These are phyloP conservation scores for Fusarium duplospermum DNA, from an alignment of 2,329 filamentous ascomycete genomes.

Conservation along the genomic window DNA sequence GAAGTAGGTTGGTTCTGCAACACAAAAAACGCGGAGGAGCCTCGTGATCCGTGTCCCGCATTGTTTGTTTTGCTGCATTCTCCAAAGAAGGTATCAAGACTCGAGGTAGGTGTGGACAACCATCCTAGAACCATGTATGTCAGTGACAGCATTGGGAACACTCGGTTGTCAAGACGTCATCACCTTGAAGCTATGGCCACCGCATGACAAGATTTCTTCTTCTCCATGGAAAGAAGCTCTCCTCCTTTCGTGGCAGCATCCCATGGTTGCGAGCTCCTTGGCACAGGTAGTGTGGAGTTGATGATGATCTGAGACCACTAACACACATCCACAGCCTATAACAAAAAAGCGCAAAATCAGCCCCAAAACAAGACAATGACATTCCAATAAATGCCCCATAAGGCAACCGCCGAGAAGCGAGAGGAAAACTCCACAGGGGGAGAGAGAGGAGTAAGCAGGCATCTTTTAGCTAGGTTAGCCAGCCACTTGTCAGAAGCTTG, in stretches of 20 bases:
- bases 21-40: not conserved
- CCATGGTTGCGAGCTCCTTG: not conserved
- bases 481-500: slow-evolving; percentile 2
- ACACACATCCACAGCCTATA: not conserved
- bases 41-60: slow-evolving; percentile 14
- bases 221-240: not conserved
- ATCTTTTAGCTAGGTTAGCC: not conserved
- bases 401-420: not conserved
- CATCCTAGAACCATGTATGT: slow-evolving; percentile 8
- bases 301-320: not conserved
- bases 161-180: slow-evolving; percentile 18
- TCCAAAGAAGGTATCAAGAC: slow-evolving; percentile 37
- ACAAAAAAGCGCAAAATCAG: not conserved
- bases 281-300: not conserved
- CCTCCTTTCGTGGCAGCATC: not conserved
- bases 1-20: not conserved
- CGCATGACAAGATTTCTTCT: not conserved
- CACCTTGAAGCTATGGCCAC: slow-evolving; percentile 23
- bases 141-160: not conserved
- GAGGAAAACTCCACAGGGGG: not conserved
- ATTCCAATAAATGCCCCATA: not conserved
- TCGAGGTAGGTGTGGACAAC: slow-evolving; percentile 21
- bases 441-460: not conserved
- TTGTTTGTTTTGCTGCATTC: not conserved
- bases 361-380: not conserved